Evolutionary conservation across 371 early-diverging fungal species (phyloP).

Genomic region (Entomophthora muscae): DNA sequence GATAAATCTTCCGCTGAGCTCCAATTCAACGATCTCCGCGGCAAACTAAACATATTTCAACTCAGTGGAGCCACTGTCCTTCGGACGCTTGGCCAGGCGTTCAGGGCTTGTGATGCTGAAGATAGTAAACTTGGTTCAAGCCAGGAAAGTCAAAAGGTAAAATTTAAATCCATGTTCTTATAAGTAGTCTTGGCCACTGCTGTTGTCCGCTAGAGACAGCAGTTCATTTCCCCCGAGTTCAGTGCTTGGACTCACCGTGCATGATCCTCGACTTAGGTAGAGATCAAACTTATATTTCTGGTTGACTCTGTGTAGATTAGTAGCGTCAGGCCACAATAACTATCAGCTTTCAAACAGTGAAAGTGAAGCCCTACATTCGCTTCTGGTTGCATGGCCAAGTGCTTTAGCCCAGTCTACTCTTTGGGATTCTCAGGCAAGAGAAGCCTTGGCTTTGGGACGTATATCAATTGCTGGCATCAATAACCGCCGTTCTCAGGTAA

Average conservation of each 20-base stretch:
- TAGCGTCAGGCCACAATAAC: neutral
- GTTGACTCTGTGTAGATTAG: no score
- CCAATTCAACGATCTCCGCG: neutral
- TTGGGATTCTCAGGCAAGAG: neutral
- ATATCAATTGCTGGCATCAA: neutral
- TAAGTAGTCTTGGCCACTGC: neutral
- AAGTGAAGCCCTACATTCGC: neutral
- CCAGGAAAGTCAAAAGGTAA: neutral
- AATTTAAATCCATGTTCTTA: neutral
- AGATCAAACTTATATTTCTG: no score
- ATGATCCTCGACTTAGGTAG: conserved; percentile 4
- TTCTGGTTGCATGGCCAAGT: neutral
- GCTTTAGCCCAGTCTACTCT: neutral
- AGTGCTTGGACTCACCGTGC: neutral
- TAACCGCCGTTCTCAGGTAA: neutral
- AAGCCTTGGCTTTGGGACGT: neutral
- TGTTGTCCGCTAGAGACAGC: neutral
- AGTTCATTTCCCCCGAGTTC: neutral
- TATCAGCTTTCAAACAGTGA: neutral
- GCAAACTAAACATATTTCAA: neutral
- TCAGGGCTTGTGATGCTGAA: neutral
- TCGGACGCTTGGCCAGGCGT: neutral
- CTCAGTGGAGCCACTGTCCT: neutral
- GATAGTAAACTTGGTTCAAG: neutral
- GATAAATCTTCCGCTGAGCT: neutral